Evolutionary conservation across 345 rosid genomes (phyloP).

Genomic region (Arabis hirsuta): DNA sequence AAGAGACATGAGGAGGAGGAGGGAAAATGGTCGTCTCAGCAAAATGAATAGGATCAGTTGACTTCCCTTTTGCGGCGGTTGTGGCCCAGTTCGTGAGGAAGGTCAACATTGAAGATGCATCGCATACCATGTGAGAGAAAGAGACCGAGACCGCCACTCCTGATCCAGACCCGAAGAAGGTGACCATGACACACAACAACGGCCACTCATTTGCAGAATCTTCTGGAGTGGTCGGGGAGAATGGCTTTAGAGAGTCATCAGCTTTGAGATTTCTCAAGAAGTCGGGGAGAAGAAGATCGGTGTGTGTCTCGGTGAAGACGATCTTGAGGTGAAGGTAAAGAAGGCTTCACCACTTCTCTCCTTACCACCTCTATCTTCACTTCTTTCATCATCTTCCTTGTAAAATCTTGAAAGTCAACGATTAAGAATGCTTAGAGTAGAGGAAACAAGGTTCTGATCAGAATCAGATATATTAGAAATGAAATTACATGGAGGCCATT

Average conservation of each 20-base stretch:
- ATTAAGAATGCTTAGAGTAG: too few relatives aligned
- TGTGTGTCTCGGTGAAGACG: constrained; percentile 42
- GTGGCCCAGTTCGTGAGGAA: constrained; percentile 40
- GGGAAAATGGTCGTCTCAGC: constrained; percentile 21
- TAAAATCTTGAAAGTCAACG: too few relatives aligned
- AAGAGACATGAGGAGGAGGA: background rate
- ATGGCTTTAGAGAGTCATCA: background rate
- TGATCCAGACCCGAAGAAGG: constrained; percentile 46
- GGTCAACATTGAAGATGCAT: constrained; percentile 46
- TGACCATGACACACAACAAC: constrained; percentile 30
- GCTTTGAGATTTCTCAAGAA: constrained; percentile 19
- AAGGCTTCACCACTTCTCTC: constrained; percentile 12
- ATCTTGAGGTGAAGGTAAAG: constrained; percentile 6
- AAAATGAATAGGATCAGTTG: background rate
- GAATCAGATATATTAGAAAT: too few relatives aligned
- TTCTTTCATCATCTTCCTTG: background rate
- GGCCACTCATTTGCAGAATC: background rate
- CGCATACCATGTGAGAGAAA: constrained; percentile 53
- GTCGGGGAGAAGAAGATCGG: constrained; percentile 37
- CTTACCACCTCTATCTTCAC: background rate
- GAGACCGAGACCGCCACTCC: constrained; percentile 48
- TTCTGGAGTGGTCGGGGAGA: constrained; percentile 3
- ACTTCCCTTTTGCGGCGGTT: constrained; percentile 1
- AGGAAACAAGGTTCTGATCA: too few relatives aligned
- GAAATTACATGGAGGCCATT: too few relatives aligned